These are phyloP conservation scores for Quercus phellos DNA, from an alignment of 331 rosid species.

Conservation along the genomic window DNA sequence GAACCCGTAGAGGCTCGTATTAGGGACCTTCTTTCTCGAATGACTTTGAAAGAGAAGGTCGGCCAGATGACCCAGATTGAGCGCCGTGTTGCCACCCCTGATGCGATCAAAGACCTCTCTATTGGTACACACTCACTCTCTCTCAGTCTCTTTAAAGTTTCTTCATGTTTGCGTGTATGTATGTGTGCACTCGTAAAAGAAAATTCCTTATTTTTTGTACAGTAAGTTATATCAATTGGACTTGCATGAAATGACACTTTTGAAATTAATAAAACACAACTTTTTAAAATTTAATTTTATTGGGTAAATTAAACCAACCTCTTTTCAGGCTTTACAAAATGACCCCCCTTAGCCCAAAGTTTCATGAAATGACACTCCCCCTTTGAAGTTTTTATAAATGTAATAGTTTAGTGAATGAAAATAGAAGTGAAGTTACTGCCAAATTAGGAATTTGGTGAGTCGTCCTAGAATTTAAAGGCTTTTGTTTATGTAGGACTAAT, in stretches of 20 bases:
- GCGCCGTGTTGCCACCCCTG: constrained; percentile 51
- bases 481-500: no score
- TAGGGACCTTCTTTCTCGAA: constrained; percentile 72
- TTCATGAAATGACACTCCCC: no score
- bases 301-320: no score
- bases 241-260: neutral
- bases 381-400: no score
- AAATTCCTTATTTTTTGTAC: neutral
- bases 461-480: no score
- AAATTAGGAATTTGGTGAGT: no score
- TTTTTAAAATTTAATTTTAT: no score
- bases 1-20: constrained; percentile 66
- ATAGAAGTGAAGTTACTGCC: no score
- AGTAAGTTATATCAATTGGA: neutral
- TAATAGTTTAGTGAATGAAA: no score
- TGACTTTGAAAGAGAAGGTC: constrained; percentile 71
- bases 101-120: constrained; percentile 40
- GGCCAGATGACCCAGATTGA: constrained; percentile 86
- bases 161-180: neutral
- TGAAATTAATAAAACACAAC: neutral
- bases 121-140: constrained; percentile 37
- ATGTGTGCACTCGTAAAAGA: neutral
- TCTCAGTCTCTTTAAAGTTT: neutral
- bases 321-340: no score
- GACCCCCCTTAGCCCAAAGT: no score